Conservation (phyloP, 2,329 filamentous ascomycete species). For the Neonectria coccinea region DNA sequence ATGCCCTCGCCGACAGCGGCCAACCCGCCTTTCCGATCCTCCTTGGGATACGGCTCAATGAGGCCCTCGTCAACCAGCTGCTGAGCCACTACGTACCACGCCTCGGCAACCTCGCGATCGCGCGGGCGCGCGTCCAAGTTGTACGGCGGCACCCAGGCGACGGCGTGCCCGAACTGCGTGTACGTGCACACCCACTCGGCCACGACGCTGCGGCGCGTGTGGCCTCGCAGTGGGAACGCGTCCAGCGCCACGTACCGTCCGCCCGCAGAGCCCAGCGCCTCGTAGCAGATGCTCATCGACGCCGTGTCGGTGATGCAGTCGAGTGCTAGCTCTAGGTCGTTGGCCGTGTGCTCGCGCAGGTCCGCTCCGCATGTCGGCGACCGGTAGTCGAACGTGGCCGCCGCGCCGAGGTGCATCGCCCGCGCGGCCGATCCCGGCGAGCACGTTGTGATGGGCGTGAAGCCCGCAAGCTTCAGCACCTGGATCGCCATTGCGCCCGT, state of each 20-base stretch:
- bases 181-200: conserved; percentile 38
- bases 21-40: conserved; percentile 18
- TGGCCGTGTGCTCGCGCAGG: conserved; percentile 21
- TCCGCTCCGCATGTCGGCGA: conserved; percentile 23
- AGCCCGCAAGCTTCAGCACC: conserved; percentile 24
- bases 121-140: conserved; percentile 19
- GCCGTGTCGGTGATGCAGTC: conserved; percentile 25
- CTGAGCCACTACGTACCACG: conserved; percentile 23
- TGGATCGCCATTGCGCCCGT: conserved; percentile 26
- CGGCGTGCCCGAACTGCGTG: conserved; percentile 31
- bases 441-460: conserved; percentile 21
- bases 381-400: conserved; percentile 18
- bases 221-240: conserved; percentile 38
- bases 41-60: conserved; percentile 25
- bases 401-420: conserved; percentile 16
- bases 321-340: conserved; percentile 18
- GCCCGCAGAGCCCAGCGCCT: conserved; percentile 28
- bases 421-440: conserved; percentile 13
- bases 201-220: conserved; percentile 39
- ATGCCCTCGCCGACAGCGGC: conserved; percentile 24
- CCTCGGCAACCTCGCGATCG: conserved; percentile 22
- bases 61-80: conserved; percentile 15
- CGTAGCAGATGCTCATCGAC: conserved; percentile 35
- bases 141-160: conserved; percentile 30
- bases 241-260: conserved; percentile 38